A percentile compares a stretch with the other conserved stretches of the same genome.
These are phyloP conservation scores for Lecanicillium sp. DNA, from an alignment of 2,329 filamentous ascomycete genomes.

Conservation along the genomic window DNA sequence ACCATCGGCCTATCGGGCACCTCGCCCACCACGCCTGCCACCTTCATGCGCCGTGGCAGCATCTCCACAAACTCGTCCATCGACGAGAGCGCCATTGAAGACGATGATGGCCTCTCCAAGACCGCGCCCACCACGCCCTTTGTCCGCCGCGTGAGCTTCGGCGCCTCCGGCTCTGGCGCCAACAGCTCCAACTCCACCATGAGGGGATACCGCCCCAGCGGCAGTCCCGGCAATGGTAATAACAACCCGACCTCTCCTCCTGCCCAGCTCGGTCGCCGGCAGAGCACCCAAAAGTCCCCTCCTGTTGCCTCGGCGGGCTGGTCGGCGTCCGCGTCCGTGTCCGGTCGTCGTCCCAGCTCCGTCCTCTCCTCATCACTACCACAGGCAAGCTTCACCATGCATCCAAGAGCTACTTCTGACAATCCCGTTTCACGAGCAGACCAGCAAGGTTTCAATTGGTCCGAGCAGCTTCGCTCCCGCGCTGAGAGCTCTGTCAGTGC, in stretches of 20 bases:
- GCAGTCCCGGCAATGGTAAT: conserved; percentile 60
- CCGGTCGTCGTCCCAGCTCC: conserved; percentile 29
- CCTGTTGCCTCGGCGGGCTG: conserved; percentile 4
- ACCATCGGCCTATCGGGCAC: conserved; percentile 67
- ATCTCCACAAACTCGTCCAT: conserved; percentile 61
- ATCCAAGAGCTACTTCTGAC: conserved; percentile 58
- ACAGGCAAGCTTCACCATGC: conserved; percentile 54
- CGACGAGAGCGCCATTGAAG: conserved; percentile 68
- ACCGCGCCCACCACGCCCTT: conserved; percentile 66
- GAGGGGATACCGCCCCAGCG: conserved; percentile 44
- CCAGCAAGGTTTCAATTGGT: conserved; percentile 89
- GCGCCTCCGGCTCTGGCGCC: conserved; percentile 68
- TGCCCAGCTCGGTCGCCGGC: conserved; percentile 20
- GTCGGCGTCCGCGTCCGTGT: conserved; percentile 24
- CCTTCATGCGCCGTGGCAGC: conserved; percentile 55
- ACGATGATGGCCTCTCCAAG: conserved; percentile 49
- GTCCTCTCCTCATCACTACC: conserved; percentile 24
- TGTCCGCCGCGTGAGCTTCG: conserved; percentile 81
- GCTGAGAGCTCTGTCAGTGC: conserved; percentile 70
- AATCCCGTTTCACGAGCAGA: conserved; percentile 56
- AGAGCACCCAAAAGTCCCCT: conserved; percentile 23
- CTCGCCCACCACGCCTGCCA: conserved; percentile 50
- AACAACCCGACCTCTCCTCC: conserved; percentile 33
- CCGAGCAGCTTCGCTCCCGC: conserved; percentile 86
- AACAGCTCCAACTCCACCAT: conserved; percentile 24